Conservation (phyloP, 1,139 yeast genomes). For the Scheffersomyces lignicola region DNA sequence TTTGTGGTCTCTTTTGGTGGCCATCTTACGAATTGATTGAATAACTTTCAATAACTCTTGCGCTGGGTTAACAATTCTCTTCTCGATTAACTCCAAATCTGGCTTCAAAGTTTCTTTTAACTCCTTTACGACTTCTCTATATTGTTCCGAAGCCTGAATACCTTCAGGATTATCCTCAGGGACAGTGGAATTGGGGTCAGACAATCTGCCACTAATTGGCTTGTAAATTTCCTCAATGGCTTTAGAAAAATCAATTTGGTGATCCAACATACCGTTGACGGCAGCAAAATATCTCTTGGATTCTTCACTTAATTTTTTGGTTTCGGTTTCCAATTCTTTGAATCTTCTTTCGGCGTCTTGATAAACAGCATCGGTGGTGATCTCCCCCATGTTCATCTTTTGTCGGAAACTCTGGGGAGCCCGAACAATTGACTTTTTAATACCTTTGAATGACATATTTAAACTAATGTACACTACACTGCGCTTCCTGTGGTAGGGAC, state of each 20-base stretch:
- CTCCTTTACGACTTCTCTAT: conserved; percentile 82
- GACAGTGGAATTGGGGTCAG: conserved; percentile 81
- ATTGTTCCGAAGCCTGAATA: conserved; percentile 89
- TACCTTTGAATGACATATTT: conserved; percentile 88
- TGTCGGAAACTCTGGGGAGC: conserved; percentile 82
- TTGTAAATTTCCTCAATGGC: conserved; percentile 95
- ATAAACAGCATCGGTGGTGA: conserved; percentile 84
- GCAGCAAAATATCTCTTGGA: conserved; percentile 87
- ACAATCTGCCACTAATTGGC: conserved; percentile 89
- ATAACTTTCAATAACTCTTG: conserved; percentile 85
- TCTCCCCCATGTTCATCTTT: conserved; percentile 81
- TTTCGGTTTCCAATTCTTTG: conserved; percentile 85
- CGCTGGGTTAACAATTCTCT: conserved; percentile 87
- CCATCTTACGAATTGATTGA: conserved; percentile 84
- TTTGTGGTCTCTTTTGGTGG: conserved; percentile 92
- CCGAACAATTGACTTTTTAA: conserved; percentile 81
- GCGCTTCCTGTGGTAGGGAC: no score
- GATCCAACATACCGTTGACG: conserved; percentile 89
- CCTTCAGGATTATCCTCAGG: conserved; percentile 98
- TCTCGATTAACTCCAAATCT: conserved; percentile 88
- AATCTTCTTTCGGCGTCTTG: conserved; percentile 94
- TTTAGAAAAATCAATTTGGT: conserved; percentile 89
- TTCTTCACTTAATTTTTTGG: conserved; percentile 87
- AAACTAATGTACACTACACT: no score
- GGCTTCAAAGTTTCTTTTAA: conserved; percentile 86